Evolutionary conservation across 2,329 filamentous ascomycete genomes (phyloP), one percentile per base, ranked within the genome.

Genomic region (Ophidiomyces ophidiicola): DNA sequence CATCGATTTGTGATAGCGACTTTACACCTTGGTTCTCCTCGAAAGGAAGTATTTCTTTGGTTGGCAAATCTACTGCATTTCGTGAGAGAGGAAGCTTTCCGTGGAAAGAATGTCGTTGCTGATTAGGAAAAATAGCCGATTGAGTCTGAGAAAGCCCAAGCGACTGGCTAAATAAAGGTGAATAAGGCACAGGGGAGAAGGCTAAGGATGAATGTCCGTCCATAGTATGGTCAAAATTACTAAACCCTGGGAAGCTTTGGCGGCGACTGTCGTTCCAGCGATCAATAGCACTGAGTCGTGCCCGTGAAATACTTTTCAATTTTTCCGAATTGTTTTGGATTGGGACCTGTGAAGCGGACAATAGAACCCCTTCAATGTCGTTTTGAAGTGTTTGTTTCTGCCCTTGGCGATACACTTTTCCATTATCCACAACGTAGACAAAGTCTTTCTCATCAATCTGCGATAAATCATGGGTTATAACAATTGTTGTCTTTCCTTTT

Each of bases 401-500:
- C 0, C 86, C 88, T 48, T 81, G 67, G 50, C 86, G 75, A 0
- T 80, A 70, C 0, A 94, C 64, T 0, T 54, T 55, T 0, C 82
- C 80, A 7, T 76, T 61, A 21, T 88, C 79, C 54, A 96, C 64
- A 7, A 94, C 71, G 48, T 87, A 93, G 0, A 92, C 71, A 45
- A 80, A 87, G 46, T 96, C 86, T 0, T 76, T 57, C 0, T 74
- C 62, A 3, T 63, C 57, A 6, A 96, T 88, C 48, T 88, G 81
- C 0, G 75, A 71, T 21, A 90, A 72, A 47, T 96, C 85, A 52
- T 96, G 88, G 0, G 90, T 94, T 50, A 96, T 88, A 48, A 96
- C 76, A 36, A 96, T 82, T 0, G 88, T 96, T 0, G 87, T 94
- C 55, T 83, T 90, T 0, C 73, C 79, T 24, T 62, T 65, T 15